Evolutionary conservation across 2,329 filamentous ascomycete genomes (phyloP).

Genomic region (Chaetomium olivaceum): DNA sequence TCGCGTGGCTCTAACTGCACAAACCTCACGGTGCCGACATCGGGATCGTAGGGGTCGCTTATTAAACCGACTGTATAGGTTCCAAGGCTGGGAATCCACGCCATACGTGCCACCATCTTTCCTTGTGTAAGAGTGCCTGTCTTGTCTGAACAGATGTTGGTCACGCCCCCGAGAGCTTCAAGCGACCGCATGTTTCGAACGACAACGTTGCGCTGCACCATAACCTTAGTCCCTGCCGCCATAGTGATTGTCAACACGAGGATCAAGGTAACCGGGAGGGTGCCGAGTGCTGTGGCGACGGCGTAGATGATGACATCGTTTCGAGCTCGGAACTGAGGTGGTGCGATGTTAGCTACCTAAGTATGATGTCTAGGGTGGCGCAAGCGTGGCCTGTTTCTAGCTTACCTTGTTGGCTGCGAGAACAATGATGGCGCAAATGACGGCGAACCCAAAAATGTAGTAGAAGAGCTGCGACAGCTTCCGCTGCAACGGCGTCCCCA

Average conservation of each 20-base stretch:
- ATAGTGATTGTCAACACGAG: constrained; percentile 66
- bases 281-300: constrained; percentile 52
- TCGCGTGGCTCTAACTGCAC: constrained; percentile 21
- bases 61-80: constrained; percentile 55
- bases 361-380: background rate
- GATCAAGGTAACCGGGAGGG: constrained; percentile 58
- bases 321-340: constrained; percentile 45
- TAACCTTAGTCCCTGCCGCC: constrained; percentile 56
- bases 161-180: constrained; percentile 70
- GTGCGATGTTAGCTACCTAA: background rate
- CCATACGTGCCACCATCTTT: constrained; percentile 65
- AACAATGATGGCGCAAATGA: constrained; percentile 45
- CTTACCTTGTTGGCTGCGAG: constrained; percentile 41
- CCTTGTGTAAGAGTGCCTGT: constrained; percentile 68
- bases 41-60: constrained; percentile 61
- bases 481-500: constrained; percentile 67
- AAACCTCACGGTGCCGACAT: constrained; percentile 43
- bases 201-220: constrained; percentile 58
- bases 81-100: constrained; percentile 60
- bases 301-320: constrained; percentile 50
- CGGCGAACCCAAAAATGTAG: constrained; percentile 60
- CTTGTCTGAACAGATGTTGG: constrained; percentile 70
- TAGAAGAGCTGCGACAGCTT: constrained; percentile 69
- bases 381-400: too few relatives aligned
- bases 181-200: constrained; percentile 63